phyloP scores from a whole-genome alignment of 2,329 filamentous ascomycete species.

The Curvularia sp. region DNA sequence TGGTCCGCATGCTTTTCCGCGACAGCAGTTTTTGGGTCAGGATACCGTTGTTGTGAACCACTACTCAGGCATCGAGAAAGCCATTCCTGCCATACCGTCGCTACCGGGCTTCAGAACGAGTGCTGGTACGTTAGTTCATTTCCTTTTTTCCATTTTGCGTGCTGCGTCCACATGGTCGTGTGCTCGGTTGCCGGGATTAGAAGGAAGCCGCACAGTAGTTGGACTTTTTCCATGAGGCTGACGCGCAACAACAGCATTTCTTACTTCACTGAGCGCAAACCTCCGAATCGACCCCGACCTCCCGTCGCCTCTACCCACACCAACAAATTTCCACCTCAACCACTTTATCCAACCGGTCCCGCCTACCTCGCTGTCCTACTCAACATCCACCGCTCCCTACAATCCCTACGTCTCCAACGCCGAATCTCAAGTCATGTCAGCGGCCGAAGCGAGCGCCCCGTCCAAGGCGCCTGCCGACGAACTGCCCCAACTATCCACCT shows the following conservation, averaged over 20 bases:
- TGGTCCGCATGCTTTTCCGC: constrained; percentile 39
- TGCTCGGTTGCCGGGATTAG: neutral
- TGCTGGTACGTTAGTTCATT: constrained; percentile 47
- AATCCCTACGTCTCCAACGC: constrained; percentile 48
- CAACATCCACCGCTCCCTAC: constrained; percentile 51
- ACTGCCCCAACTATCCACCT: constrained; percentile 68
- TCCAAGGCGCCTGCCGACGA: constrained; percentile 29
- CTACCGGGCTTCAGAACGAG: constrained; percentile 51
- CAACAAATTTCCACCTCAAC: constrained; percentile 61
- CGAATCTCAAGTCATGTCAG: constrained; percentile 48
- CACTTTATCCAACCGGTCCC: constrained; percentile 62
- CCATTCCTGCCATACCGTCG: constrained; percentile 47
- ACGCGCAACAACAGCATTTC: constrained; percentile 68
- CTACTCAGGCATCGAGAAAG: constrained; percentile 44
- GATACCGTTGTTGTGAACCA: constrained; percentile 45
- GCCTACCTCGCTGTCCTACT: constrained; percentile 56
- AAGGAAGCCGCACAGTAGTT: neutral
- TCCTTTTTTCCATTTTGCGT: constrained; percentile 14
- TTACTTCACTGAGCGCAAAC: constrained; percentile 82
- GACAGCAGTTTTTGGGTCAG: constrained; percentile 38
- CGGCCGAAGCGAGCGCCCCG: constrained; percentile 39
- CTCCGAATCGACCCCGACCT: constrained; percentile 69
- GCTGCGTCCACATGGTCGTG: neutral
- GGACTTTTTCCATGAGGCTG: constrained; percentile 14
- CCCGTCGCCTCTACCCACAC: constrained; percentile 69